Evolutionary conservation across 208 protist species (phyloP).

Genomic region (Trypanosoma avium): DNA sequence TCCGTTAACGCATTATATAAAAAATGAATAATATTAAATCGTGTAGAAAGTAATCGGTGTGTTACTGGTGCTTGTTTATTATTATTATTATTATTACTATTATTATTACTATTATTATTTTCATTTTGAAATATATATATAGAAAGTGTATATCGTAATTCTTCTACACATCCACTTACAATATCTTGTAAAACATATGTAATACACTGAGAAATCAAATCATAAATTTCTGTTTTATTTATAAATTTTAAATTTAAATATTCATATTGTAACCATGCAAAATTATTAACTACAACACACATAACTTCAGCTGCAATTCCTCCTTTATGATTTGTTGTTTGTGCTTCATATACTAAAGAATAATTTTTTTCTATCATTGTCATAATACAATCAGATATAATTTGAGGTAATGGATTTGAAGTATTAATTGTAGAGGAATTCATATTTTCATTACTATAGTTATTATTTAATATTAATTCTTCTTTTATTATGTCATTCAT

Average conservation of each 20-base stretch:
- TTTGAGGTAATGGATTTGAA: background rate
- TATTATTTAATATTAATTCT: background rate
- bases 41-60: background rate
- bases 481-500: background rate
- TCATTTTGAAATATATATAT: background rate
- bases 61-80: background rate
- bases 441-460: background rate
- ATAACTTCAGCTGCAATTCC: slow-evolving; percentile 11
- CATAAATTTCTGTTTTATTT: slow-evolving; percentile 3
- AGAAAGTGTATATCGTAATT: slow-evolving; percentile 16
- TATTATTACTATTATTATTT: too few relatives aligned
- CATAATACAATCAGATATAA: slow-evolving; percentile 13
- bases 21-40: background rate
- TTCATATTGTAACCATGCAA: slow-evolving; percentile 18
- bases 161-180: slow-evolving; percentile 4
- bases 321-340: background rate
- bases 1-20: slow-evolving; percentile 9
- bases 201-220: slow-evolving; percentile 12
- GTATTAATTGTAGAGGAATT: background rate
- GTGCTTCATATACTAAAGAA: slow-evolving; percentile 9
- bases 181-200: slow-evolving; percentile 22
- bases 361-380: slow-evolving; percentile 23
- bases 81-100: too few relatives aligned
- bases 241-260: background rate
- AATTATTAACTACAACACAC: slow-evolving; percentile 23